phyloP scores from a whole-genome alignment of 371 early-diverging fungal genomes.

The Lichtheimia ornata region DNA sequence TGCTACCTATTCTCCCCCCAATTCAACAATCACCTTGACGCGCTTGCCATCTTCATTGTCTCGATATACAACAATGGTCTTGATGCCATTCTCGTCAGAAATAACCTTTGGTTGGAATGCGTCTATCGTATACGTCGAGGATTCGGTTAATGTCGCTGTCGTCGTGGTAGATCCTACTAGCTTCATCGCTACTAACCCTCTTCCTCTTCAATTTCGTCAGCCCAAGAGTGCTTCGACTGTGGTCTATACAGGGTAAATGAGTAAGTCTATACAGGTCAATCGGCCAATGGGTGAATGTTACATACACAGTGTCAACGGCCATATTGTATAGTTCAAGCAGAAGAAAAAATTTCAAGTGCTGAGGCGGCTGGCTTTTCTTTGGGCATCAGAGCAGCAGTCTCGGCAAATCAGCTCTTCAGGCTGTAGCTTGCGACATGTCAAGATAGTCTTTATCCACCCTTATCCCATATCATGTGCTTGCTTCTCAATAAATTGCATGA shows the following conservation, averaged over 20 bases:
- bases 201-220: conserved; percentile 75
- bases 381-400: too few relatives aligned
- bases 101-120: conserved; percentile 57
- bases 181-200: conserved; percentile 29
- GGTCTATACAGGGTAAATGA: conserved; percentile 14
- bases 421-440: too few relatives aligned
- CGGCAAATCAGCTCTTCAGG: too few relatives aligned
- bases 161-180: conserved; percentile 1
- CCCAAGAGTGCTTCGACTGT: conserved; percentile 57
- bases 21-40: conserved; percentile 65
- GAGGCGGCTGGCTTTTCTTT: too few relatives aligned
- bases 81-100: conserved; percentile 83
- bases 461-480: too few relatives aligned
- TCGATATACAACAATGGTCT: conserved; percentile 79
- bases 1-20: background rate
- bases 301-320: conserved; percentile 33
- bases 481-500: too few relatives aligned
- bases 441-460: too few relatives aligned
- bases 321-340: conserved; percentile 9
- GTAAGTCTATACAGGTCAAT: background rate
- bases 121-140: conserved; percentile 25
- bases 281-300: background rate
- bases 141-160: conserved; percentile 5
- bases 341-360: background rate
- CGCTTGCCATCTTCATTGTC: conserved; percentile 87